phyloP scores from a whole-genome alignment of 768 basidiomycete genomes.

The Scleroderma bovista region DNA sequence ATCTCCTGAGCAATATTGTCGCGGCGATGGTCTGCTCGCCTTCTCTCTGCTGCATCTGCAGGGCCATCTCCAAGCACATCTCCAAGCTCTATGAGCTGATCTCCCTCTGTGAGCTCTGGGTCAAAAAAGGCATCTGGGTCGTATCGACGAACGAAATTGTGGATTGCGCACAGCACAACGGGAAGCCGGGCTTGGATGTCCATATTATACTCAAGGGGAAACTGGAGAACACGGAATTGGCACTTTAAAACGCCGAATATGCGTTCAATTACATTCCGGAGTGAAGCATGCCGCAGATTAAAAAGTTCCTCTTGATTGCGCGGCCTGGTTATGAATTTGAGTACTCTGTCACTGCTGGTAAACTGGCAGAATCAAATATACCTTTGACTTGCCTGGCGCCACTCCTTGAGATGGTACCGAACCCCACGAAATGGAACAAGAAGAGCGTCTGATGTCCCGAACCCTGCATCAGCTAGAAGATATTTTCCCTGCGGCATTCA shows the following conservation, averaged over 20 bases:
- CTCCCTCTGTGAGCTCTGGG: not conserved
- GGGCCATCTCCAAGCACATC: not conserved
- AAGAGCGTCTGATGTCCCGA: too few relatives aligned
- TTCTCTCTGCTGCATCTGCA: conserved; percentile 1
- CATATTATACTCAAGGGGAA: conserved; percentile 11
- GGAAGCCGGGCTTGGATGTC: conserved; percentile 19
- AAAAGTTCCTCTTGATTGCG: conserved; percentile 13
- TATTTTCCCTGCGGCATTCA: conserved; percentile 27
- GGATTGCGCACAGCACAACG: conserved; percentile 16
- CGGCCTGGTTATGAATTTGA: conserved; percentile 6
- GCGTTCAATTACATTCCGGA: conserved; percentile 16
- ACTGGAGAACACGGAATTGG: conserved; percentile 12
- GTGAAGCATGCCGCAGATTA: conserved; percentile 17
- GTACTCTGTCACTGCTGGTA: too few relatives aligned
- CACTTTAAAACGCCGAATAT: conserved; percentile 18
- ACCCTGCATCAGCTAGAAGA: conserved; percentile 19
- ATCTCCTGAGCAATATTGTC: conserved; percentile 1
- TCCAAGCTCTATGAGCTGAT: not conserved
- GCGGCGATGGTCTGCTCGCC: not conserved
- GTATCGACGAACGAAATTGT: conserved; percentile 20
- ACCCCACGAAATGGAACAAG: too few relatives aligned
- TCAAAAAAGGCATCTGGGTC: conserved; percentile 2
- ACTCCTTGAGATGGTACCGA: too few relatives aligned
- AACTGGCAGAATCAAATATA: too few relatives aligned
- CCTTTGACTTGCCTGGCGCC: too few relatives aligned